Evolutionary conservation across 2,329 filamentous ascomycete species (phyloP).

Genomic region (Gnomoniopsis smithogilvyi): DNA sequence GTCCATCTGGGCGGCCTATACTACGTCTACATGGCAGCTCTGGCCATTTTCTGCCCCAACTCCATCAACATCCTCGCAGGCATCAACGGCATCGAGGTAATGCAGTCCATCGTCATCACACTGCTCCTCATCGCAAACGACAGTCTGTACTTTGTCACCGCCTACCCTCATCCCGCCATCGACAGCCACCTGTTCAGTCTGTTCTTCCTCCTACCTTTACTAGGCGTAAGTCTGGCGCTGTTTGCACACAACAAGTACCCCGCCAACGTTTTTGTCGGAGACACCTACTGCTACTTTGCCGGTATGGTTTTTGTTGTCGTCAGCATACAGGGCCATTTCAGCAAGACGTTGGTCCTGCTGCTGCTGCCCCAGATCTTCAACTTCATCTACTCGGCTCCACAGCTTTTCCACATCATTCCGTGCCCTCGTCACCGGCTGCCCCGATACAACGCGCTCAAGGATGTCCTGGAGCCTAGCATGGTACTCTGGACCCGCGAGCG

Average conservation of each 20-base stretch:
- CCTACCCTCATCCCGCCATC: constrained; percentile 87
- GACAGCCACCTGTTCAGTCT: constrained; percentile 96
- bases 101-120: constrained; percentile 89
- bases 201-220: constrained; percentile 89
- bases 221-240: constrained; percentile 85
- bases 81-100: constrained; percentile 97
- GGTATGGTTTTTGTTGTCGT: constrained; percentile 99
- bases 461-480: constrained; percentile 80
- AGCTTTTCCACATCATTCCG: constrained; percentile 84
- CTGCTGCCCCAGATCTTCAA: constrained; percentile 95
- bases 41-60: constrained; percentile 97
- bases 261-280: constrained; percentile 90
- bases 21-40: constrained; percentile 94
- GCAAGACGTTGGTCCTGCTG: constrained; percentile 88
- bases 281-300: constrained; percentile 99
- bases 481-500: constrained; percentile 68
- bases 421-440: constrained; percentile 92
- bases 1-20: constrained; percentile 81
- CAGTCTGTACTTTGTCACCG: constrained; percentile 76
- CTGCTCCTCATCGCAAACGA: constrained; percentile 83
- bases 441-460: constrained; percentile 79
- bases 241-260: constrained; percentile 95
- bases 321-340: constrained; percentile 95
- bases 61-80: constrained; percentile 99
- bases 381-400: constrained; percentile 88